Percentiles rank a stretch among this genome's conserved stretches.
phyloP scores from a whole-genome alignment of 2,329 filamentous ascomycete species.

The Neonectria faginata region DNA sequence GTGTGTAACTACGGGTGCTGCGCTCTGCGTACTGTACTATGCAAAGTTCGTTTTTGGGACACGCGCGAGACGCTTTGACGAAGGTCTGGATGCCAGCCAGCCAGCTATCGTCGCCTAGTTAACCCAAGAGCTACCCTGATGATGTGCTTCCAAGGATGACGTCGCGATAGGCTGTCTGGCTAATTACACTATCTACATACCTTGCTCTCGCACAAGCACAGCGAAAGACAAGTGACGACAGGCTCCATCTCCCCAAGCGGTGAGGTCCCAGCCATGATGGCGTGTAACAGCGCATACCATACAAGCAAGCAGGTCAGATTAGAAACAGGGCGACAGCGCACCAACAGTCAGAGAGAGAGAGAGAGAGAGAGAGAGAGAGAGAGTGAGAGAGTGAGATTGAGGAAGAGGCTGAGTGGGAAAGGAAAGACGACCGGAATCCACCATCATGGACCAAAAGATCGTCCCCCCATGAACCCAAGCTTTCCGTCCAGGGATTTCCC shows the following conservation, averaged over 20 bases:
- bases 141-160: neutral
- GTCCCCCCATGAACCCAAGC: conserved; percentile 11
- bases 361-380: too few species aligned
- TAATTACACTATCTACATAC: too few species aligned
- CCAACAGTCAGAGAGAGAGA: neutral
- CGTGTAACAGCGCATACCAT: conserved; percentile 24
- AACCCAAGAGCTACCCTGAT: neutral
- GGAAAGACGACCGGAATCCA: neutral
- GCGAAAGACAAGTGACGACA: neutral
- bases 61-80: neutral
- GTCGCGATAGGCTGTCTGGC: too few species aligned
- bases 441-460: neutral
- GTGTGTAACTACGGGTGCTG: too few species aligned
- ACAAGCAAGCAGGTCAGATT: neutral
- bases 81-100: neutral
- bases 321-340: conserved; percentile 23
- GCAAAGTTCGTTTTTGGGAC: neutral
- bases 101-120: too few species aligned
- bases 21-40: neutral
- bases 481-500: conserved; percentile 21
- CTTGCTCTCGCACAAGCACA: too few species aligned
- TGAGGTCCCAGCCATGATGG: conserved; percentile 20
- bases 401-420: conserved; percentile 14
- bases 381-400: neutral
- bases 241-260: conserved; percentile 15